Conservation (phyloP, 768 basidiomycete genomes). For the Podaxis sp. region DNA sequence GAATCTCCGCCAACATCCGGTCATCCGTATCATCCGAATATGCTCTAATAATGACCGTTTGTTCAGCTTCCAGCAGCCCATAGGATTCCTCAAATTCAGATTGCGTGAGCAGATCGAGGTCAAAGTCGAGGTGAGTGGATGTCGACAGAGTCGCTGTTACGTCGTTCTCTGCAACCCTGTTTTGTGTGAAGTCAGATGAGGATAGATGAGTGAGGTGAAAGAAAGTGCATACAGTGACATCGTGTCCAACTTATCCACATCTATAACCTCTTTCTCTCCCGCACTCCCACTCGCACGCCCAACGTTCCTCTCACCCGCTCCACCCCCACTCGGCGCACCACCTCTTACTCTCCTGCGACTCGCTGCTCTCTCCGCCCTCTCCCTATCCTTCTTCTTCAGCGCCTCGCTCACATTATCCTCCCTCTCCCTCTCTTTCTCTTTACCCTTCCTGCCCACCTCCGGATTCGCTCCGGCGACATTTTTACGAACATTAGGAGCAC, state of each 20-base stretch:
- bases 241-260: constrained; percentile 48
- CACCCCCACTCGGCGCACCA: constrained; percentile 44
- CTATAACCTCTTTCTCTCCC: constrained; percentile 17
- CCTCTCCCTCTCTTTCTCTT: constrained; percentile 21
- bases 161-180: background rate
- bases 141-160: constrained; percentile 9
- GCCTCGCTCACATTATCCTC: constrained; percentile 60
- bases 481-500: background rate
- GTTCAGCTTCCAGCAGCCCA: constrained; percentile 71
- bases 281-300: constrained; percentile 14
- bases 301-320: constrained; percentile 9
- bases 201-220: background rate
- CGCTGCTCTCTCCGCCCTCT: constrained; percentile 50
- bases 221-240: background rate
- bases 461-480: background rate
- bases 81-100: constrained; percentile 73
- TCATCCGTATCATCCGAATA: constrained; percentile 95
- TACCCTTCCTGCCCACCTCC: constrained; percentile 19
- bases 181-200: background rate
- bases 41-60: constrained; percentile 80
- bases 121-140: constrained; percentile 17
- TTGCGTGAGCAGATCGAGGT: constrained; percentile 23
- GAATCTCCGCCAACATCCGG: constrained; percentile 76
- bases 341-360: constrained; percentile 76
- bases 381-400: constrained; percentile 70